A percentile compares a stretch with the other conserved stretches of the same genome.
phyloP scores from a whole-genome alignment of 345 rosid species.

The Eucalyptus leucophloia region DNA sequence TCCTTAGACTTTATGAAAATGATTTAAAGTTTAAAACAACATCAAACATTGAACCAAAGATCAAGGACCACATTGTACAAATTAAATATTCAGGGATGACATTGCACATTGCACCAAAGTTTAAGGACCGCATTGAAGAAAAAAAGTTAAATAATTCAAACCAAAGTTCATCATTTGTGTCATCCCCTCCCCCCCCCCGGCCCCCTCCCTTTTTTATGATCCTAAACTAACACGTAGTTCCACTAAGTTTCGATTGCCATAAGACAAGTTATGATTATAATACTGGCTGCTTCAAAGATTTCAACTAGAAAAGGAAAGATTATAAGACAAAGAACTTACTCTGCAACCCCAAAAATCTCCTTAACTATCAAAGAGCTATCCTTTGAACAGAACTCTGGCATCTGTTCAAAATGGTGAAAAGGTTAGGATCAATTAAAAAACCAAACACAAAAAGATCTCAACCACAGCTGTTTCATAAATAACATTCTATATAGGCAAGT shows the following conservation, averaged over 20 bases:
- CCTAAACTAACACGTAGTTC: neutral
- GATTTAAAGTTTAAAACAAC: rapidly evolving
- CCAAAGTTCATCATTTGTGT: neutral
- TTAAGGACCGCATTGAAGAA: rapidly evolving
- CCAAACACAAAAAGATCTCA: neutral
- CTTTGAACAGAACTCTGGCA: slow-evolving; percentile 78
- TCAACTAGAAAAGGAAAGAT: neutral
- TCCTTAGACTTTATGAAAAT: neutral
- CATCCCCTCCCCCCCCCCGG: too few relatives aligned
- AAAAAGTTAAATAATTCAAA: too few relatives aligned
- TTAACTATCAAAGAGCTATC: slow-evolving; percentile 74
- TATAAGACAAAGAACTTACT: slow-evolving; percentile 25
- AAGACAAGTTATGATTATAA: neutral
- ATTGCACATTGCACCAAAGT: neutral
- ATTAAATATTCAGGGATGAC: rapidly evolving
- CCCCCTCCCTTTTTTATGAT: neutral
- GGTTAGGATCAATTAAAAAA: neutral
- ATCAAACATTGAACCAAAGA: neutral
- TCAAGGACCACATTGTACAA: neutral
- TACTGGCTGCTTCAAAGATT: neutral
- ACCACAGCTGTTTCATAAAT: neutral
- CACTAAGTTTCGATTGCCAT: neutral
- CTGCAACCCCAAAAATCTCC: slow-evolving; percentile 93
- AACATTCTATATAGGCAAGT: neutral
- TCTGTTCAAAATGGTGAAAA: slow-evolving; percentile 19